Evolutionary conservation across 257 asterid species (phyloP).

Genomic region (Eucommia ulmoides): DNA sequence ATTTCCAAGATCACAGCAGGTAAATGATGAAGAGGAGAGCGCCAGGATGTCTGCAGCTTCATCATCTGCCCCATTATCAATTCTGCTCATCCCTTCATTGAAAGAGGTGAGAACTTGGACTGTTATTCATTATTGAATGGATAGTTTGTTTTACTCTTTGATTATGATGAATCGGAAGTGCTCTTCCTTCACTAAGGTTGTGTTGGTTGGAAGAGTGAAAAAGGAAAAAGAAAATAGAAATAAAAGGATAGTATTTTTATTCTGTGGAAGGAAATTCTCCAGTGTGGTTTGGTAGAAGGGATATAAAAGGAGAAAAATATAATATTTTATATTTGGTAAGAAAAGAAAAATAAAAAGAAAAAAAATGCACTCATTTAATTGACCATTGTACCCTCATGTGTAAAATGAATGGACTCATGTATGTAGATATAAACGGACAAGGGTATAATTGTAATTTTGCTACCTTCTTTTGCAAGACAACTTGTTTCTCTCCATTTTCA

Average conservation of each 20-base stretch:
- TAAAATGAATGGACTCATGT: no score
- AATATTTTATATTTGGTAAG: no score
- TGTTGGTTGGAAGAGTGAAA: background rate
- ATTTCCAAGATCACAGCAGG: conserved; percentile 42
- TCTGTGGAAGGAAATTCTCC: background rate
- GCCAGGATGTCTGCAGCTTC: conserved; percentile 55
- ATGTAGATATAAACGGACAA: no score
- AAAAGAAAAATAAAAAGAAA: no score
- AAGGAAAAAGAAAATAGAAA: background rate
- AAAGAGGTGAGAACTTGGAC: conserved; percentile 47
- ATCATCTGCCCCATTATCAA: conserved; percentile 55
- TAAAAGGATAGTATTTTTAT: background rate
- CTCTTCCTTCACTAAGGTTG: background rate
- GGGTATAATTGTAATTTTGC: no score
- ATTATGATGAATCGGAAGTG: background rate
- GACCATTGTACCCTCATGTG: no score
- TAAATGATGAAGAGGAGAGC: conserved; percentile 55
- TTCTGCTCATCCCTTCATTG: conserved; percentile 73
- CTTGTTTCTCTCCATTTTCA: no score
- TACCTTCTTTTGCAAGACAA: no score
- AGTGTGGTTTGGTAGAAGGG: background rate
- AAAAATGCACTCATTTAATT: no score
- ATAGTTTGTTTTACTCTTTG: background rate
- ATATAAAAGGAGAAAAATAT: no score
- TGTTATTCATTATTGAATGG: background rate